A percentile compares a stretch with the other conserved stretches of the same genome.
phyloP scores from a whole-genome alignment of 495 filamentous ascomycete genomes.

The Aspergillus nidulans region DNA sequence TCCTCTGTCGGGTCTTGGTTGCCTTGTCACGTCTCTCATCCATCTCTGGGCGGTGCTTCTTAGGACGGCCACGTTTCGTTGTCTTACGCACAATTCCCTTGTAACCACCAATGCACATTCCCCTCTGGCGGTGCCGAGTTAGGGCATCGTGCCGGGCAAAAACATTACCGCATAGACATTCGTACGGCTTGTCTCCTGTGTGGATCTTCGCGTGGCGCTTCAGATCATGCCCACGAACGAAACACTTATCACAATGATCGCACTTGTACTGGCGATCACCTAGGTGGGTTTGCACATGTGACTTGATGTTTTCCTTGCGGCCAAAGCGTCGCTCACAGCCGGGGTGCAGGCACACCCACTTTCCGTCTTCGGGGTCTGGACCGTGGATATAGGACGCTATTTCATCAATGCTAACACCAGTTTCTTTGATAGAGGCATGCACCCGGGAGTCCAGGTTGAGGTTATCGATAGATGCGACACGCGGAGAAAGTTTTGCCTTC shows the following conservation, averaged over 20 bases:
- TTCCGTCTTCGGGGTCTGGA: slow-evolving; percentile 63
- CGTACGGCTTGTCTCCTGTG: slow-evolving; percentile 86
- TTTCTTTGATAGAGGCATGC: slow-evolving; percentile 55
- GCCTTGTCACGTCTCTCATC: slow-evolving; percentile 66
- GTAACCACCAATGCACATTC: slow-evolving; percentile 90
- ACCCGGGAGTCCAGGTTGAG: slow-evolving; percentile 44
- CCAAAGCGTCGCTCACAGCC: slow-evolving; percentile 82
- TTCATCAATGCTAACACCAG: slow-evolving; percentile 81
- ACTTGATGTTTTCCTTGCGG: slow-evolving; percentile 95
- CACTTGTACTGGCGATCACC: slow-evolving; percentile 92
- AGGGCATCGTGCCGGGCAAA: slow-evolving; percentile 94
- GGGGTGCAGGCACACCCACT: slow-evolving; percentile 81
- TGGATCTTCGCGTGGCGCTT: slow-evolving; percentile 97
- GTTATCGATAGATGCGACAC: slow-evolving; percentile 39
- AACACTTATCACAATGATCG: slow-evolving; percentile 83
- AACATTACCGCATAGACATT: slow-evolving; percentile 82
- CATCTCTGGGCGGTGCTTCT: slow-evolving; percentile 58
- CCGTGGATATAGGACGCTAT: slow-evolving; percentile 81
- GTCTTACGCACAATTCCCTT: slow-evolving; percentile 72
- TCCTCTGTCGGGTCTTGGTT: slow-evolving; percentile 43
- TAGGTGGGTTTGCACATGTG: slow-evolving; percentile 94
- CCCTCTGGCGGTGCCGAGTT: slow-evolving; percentile 87
- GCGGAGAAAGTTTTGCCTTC: slow-evolving; percentile 31
- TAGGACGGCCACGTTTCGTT: slow-evolving; percentile 63
- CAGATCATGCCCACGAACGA: slow-evolving; percentile 93